Base-by-base conservation (phyloP, 306 rosid genomes). In the Cotoneaster glaucophyllus region DNA sequence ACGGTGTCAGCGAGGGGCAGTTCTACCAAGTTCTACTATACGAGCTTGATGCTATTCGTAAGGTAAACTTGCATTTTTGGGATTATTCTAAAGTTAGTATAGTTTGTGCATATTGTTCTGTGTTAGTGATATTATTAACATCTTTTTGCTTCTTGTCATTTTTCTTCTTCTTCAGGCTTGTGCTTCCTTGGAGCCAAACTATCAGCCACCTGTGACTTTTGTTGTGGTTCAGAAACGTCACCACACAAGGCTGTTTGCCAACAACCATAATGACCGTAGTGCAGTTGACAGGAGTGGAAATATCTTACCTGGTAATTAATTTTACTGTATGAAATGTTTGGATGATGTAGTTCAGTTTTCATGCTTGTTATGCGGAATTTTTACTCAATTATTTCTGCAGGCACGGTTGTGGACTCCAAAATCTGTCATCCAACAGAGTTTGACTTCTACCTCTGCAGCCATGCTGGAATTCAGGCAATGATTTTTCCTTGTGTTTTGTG, bases 161-260 rank as follows among this genome's bases (percentile, higher is more conserved):
- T 31, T 15, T 34, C 11, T 52, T 50, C 52, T 37, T 19, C 18
- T 80, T 76, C 68, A 96, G 99, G 99, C 99, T 0, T 96, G 99
- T 75, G 96, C 93, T 39, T 90, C 98, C 0, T 80, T 96, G 52
- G 99, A 96, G 67, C 92, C 97, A 15, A 96, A 96, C 75, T 96
- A 96, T 78, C 99, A 96, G 82, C 99, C 99, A 52, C 98, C 97
- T 37, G 99, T 96, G 39, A 96, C 99, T 4, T 96, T 96, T 79
- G 97, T 96, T 34, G 99, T 96, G 64, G 99, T 96, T 67, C 99
- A 96, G 57, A 96, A 96, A 81, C 98, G 99, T 2, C 99, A 96
- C 22, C 99, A 96, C 74, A 96, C 99, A 0, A 88, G 99, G 74
- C 80, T 96, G 74, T 96, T 96, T 85, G 96, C 99, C 3, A 86